These are phyloP conservation scores for Jimgerdemannia lactiflua DNA, from an alignment of 192 early-diverging fungal species.

Conservation along the genomic window DNA sequence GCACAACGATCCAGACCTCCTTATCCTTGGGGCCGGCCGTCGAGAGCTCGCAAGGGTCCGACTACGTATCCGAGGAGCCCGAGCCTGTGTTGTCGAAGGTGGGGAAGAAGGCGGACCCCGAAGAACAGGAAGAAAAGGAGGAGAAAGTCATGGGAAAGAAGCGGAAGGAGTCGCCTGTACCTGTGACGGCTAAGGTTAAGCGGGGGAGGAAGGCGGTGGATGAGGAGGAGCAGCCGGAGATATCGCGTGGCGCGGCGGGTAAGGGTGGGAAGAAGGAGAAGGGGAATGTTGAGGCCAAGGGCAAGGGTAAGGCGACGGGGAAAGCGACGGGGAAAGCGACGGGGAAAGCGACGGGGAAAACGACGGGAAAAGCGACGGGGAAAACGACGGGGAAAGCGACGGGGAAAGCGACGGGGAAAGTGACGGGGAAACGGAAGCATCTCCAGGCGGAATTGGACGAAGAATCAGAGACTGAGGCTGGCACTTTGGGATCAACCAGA, in stretches of 20 bases:
- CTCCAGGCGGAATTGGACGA: neutral
- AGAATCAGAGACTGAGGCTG: neutral
- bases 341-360: too few relatives aligned
- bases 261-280: neutral
- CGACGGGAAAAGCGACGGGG: too few relatives aligned
- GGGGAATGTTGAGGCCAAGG: too few relatives aligned
- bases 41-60: neutral
- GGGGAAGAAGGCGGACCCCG: neutral
- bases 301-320: conserved; percentile 2
- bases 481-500: too few relatives aligned
- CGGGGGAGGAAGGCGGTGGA: too few relatives aligned
- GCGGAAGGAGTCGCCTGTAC: conserved; percentile 3
- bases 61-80: neutral
- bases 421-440: conserved; percentile 1
- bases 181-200: neutral
- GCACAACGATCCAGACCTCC: too few relatives aligned
- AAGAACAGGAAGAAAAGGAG: too few relatives aligned
- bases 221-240: too few relatives aligned
- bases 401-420: too few relatives aligned
- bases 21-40: too few relatives aligned
- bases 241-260: neutral
- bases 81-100: conserved; percentile 1
- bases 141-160: neutral
- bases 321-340: too few relatives aligned
- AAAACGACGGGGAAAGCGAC: too few relatives aligned